A percentile compares a stretch with the other conserved stretches of the same genome.
These are phyloP conservation scores for Calendula officinalis DNA, from an alignment of 129 eudicot genomes.

Conservation along the genomic window DNA sequence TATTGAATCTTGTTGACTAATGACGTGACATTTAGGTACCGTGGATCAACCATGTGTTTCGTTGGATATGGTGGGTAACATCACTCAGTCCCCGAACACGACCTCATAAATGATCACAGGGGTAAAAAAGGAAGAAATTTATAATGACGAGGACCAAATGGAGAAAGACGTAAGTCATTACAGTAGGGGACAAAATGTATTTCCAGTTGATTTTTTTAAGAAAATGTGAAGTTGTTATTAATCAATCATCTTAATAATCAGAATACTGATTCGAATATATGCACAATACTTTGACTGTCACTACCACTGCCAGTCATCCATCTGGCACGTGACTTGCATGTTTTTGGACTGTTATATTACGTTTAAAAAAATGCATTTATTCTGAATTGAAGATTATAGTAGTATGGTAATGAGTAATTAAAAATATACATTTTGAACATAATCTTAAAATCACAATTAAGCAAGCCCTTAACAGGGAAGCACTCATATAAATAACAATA, in stretches of 20 bases:
- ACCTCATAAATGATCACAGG: neutral
- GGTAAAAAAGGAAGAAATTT: slow-evolving; percentile 2
- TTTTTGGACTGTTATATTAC: neutral
- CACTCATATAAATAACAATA: slow-evolving; percentile 31
- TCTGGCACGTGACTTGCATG: slow-evolving; percentile 3
- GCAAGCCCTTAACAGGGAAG: slow-evolving; percentile 31
- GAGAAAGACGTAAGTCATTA: neutral
- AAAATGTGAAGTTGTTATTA: neutral
- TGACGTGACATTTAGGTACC: neutral
- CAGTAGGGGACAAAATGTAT: neutral
- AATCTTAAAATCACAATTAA: slow-evolving; percentile 19
- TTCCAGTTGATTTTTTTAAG: neutral
- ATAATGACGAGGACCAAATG: neutral
- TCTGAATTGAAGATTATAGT: no score
- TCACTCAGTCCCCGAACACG: slow-evolving; percentile 1
- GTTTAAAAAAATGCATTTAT: neutral
- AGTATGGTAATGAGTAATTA: slow-evolving; percentile 14
- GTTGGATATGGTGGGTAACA: slow-evolving; percentile 3
- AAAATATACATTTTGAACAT: slow-evolving; percentile 27
- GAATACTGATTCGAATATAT: neutral
- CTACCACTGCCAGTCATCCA: neutral
- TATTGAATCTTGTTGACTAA: neutral
- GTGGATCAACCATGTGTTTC: slow-evolving; percentile 13
- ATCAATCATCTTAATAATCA: neutral
- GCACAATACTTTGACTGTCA: slow-evolving; percentile 7